These are phyloP conservation scores for Saposhnikovia divaricata DNA, from an alignment of 129 eudicot species.

Conservation along the genomic window DNA sequence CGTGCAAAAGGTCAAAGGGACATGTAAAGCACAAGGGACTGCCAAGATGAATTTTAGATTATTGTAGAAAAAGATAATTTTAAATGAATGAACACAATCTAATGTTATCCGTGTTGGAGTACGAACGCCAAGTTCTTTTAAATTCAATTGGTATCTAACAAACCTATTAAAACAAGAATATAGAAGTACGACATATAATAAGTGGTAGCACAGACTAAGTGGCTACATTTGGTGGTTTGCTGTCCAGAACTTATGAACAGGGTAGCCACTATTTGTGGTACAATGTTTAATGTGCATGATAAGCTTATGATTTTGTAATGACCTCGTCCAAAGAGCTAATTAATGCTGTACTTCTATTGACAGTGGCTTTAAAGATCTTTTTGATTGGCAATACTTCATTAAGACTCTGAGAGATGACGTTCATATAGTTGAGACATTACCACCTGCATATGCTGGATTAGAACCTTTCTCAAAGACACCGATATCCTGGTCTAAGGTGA, in stretches of 20 bases:
- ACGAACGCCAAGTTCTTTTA: not conserved
- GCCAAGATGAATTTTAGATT: not conserved
- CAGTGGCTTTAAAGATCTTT: slow-evolving; percentile 98
- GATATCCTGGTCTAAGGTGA: slow-evolving; percentile 97
- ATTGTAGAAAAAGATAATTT: not conserved
- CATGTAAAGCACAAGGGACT: too few relatives aligned
- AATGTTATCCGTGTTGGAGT: not conserved
- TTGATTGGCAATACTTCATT: slow-evolving; percentile 92
- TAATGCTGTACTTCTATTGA: slow-evolving; percentile 10
- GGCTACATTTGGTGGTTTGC: not conserved
- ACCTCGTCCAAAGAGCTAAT: slow-evolving; percentile 1
- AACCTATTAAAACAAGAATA: not conserved
- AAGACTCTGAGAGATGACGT: slow-evolving; percentile 76
- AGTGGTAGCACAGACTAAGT: not conserved
- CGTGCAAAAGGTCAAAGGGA: too few relatives aligned
- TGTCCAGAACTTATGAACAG: not conserved
- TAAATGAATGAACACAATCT: not conserved
- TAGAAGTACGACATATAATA: not conserved
- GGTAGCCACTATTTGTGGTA: not conserved
- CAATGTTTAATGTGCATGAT: not conserved
- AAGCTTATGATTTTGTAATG: not conserved
- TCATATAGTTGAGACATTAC: slow-evolving; percentile 68
- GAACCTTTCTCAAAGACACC: slow-evolving; percentile 95
- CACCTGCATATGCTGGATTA: slow-evolving; percentile 61
- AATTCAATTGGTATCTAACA: not conserved